Evolutionary conservation across 805 yeast genomes (phyloP), one percentile per base, ranked within the genome.

Genomic region (Yamadazyma phyllophila): DNA sequence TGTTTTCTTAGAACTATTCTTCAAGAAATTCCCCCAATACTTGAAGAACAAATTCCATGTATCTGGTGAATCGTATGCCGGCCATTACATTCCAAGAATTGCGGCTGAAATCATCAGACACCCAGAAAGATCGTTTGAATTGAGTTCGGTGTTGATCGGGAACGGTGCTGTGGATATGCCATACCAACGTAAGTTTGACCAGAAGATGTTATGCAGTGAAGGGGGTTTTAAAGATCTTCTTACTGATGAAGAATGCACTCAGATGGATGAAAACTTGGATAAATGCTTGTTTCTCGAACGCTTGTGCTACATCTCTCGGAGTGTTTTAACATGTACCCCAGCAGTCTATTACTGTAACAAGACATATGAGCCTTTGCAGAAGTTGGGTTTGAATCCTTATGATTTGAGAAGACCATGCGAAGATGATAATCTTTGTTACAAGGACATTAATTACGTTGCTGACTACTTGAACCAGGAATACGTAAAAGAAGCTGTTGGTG

Each of bases 101-200:
- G 66, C 73, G 8, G 52, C 60, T 20, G 73, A 67, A 51, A 68
- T 70, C 45, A 58, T 70, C 54, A 55, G 61, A 45, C 71, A 67
- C 45, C 60, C 60, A 26, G 67, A 62, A 47, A 65, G 69, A 49
- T 55, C 63, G 1, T 65, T 66, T 54, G 78, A 86, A 57, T 70
- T 89, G 53, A 67, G 83, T 8, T 87, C 96, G 2, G 80, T 90
- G n/a, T 60, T 91, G 62, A 88, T 91, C 55, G 97, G 97, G 45
- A 91, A 91, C 63, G 97, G 97, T 42, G 77, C 88, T 53, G 86
- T 95, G 15, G 94, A 88, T 62, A 83, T 94, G 1, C 67, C 82
- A 42, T 73, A 76, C 35, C 96, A 89, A 71, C 79, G 82, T 56
- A 74, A 76, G 41, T 80, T 80, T 62, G 88, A 87, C 60, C 79